These are phyloP conservation scores for Aspergillus sp. DNA, from an alignment of 2,329 filamentous ascomycete genomes.

Conservation along the genomic window DNA sequence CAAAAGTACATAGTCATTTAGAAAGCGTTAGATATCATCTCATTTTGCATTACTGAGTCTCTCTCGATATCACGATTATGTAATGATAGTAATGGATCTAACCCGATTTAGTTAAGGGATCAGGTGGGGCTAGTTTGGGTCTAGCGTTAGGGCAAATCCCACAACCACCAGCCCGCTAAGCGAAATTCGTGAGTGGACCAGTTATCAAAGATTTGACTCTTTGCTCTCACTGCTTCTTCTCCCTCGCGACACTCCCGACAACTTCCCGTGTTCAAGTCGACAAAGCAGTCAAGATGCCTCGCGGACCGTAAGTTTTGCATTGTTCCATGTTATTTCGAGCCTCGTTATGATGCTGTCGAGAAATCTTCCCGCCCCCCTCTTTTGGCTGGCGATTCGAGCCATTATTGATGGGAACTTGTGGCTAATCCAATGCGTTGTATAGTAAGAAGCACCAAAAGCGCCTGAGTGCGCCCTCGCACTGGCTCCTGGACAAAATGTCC, in stretches of 20 bases:
- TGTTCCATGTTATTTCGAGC: not conserved
- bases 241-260: conserved; percentile 38
- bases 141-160: conserved; percentile 33
- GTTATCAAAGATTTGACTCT: conserved; percentile 20
- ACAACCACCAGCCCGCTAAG: conserved; percentile 32
- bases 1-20: conserved; percentile 14
- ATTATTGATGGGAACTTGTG: not conserved
- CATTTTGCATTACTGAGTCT: not conserved
- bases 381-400: not conserved
- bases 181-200: conserved; percentile 28
- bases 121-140: conserved; percentile 16
- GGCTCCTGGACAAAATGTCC: conserved; percentile 99
- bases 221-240: conserved; percentile 22
- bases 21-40: conserved; percentile 18
- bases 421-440: conserved; percentile 35
- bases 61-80: not conserved
- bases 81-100: conserved; percentile 1
- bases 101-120: not conserved
- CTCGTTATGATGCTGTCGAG: not conserved
- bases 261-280: conserved; percentile 38
- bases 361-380: too few relatives aligned
- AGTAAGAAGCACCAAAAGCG: conserved; percentile 99
- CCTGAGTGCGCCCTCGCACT: conserved; percentile 97
- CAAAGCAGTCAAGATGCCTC: conserved; percentile 52
- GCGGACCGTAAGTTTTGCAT: conserved; percentile 56